Evolutionary conservation across 768 basidiomycete species (phyloP).

Genomic region (Rhodotorula kratochvilovae): DNA sequence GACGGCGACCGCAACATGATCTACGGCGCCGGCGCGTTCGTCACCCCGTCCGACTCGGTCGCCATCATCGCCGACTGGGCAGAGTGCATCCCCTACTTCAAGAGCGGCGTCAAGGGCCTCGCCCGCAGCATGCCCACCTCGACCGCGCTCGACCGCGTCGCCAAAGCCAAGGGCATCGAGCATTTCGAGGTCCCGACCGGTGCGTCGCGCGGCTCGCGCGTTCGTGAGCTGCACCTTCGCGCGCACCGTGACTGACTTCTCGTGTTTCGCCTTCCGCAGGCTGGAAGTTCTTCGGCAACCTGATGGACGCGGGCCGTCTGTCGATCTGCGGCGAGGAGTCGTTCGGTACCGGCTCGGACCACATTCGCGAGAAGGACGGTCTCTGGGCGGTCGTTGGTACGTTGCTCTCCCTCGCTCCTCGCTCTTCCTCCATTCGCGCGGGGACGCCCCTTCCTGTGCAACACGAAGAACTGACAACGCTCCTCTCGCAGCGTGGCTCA

Average conservation of each 20-base stretch:
- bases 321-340: slow-evolving; percentile 99
- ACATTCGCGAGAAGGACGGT: slow-evolving; percentile 99
- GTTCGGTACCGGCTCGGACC: slow-evolving; percentile 99
- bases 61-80: slow-evolving; percentile 98
- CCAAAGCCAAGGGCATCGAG: slow-evolving; percentile 85
- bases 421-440: neutral
- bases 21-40: slow-evolving; percentile 95
- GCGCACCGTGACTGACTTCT: too few relatives aligned
- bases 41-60: slow-evolving; percentile 94
- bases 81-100: slow-evolving; percentile 84
- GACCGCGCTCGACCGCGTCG: slow-evolving; percentile 93
- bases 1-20: slow-evolving; percentile 99
- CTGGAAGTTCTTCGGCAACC: slow-evolving; percentile 99
- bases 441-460: neutral
- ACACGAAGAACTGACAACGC: neutral
- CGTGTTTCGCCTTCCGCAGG: slow-evolving; percentile 52
- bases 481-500: slow-evolving; percentile 73
- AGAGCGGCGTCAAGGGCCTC: slow-evolving; percentile 86
- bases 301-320: slow-evolving; percentile 96
- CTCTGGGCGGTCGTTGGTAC: slow-evolving; percentile 92
- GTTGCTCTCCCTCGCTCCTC: slow-evolving; percentile 43
- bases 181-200: slow-evolving; percentile 96
- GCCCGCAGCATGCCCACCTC: slow-evolving; percentile 97
- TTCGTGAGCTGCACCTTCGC: neutral
- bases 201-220: slow-evolving; percentile 45